Percentiles rank a stretch among this genome's conserved stretches.
These are phyloP conservation scores for Plasmodium inui DNA, from an alignment of 169 alveolate species.

Conservation along the genomic window DNA sequence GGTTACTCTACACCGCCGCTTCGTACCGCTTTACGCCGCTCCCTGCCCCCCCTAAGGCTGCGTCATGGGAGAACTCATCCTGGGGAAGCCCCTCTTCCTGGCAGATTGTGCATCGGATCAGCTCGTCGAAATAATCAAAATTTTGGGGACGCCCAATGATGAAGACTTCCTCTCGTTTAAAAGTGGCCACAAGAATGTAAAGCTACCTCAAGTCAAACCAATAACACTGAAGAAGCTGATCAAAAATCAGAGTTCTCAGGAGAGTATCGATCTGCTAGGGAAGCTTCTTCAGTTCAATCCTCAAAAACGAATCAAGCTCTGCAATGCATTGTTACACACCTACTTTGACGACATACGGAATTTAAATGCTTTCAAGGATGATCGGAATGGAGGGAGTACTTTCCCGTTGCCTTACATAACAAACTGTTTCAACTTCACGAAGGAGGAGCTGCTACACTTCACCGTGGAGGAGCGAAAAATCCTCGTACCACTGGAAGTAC, in stretches of 20 bases:
- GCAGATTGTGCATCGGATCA: conserved; percentile 98
- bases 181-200: conserved; percentile 53
- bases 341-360: conserved; percentile 62
- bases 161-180: conserved; percentile 75
- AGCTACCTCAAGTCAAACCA: conserved; percentile 61
- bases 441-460: conserved; percentile 58
- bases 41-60: conserved; percentile 90
- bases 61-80: conserved; percentile 95
- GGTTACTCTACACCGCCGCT: not conserved
- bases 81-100: conserved; percentile 96
- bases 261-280: conserved; percentile 35
- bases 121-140: conserved; percentile 95
- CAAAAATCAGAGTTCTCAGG: conserved; percentile 36
- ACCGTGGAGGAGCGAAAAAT: conserved; percentile 72
- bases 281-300: conserved; percentile 57
- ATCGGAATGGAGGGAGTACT: not conserved
- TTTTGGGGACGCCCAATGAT: conserved; percentile 95
- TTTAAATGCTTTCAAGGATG: conserved; percentile 38
- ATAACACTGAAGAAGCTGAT: conserved; percentile 39
- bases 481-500: conserved; percentile 26
- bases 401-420: conserved; percentile 31
- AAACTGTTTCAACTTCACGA: conserved; percentile 63
- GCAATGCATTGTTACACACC: conserved; percentile 38
- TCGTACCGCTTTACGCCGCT: conserved; percentile 79
- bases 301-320: conserved; percentile 42